Evolutionary conservation across 257 asterid genomes (phyloP), one percentile per base, ranked within the genome.

Genomic region (Forsythia viridissima): DNA sequence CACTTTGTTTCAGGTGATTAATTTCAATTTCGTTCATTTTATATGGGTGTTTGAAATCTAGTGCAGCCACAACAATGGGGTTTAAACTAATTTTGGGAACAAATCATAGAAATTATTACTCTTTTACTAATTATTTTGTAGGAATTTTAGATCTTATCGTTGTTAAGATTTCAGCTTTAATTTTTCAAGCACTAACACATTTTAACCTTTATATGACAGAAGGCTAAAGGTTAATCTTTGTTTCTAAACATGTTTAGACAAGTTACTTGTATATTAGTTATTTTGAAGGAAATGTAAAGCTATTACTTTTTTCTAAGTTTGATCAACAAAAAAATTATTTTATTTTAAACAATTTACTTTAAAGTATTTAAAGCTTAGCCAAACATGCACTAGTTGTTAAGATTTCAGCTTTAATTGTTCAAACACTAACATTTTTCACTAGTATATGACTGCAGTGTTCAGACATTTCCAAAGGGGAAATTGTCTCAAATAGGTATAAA

Each of bases 151-250:
- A 68, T 59, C 72, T 72, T 66, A 51, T 70, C 40, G 24, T 71
- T 48, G 15, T 79, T 71, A 46, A 41, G 66, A 61, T 73, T 43
- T 40, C 46, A 79, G 30, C 40, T 77, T 38, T 66, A 42, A n/a
- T 55, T 75, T 24, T 38, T 74, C 16, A 20, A 21, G 9, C 67
- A 3, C 38, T 9, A 21, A 43, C 10, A 51, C 59, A 55, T 55
- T 18, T 55, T 55, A 0, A 21, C 38, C 69, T 61, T 21, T 61
- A 24, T 61, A 21, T 8, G 38, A 24, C 5, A 61, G 69, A 12
- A 61, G 12, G 5, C 18, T 55, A 55, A n/a, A 55, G 16, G 65
- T 18, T 55, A 15, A 55, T 18, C 24, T 55, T 61, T 20, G n/a
- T 21, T 8, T 3, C 34, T 15, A 9, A 20, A 24, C 36, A n/a